Base-by-base conservation (phyloP, 2,329 filamentous ascomycete genomes). In the Salinomyces thailandicus region DNA sequence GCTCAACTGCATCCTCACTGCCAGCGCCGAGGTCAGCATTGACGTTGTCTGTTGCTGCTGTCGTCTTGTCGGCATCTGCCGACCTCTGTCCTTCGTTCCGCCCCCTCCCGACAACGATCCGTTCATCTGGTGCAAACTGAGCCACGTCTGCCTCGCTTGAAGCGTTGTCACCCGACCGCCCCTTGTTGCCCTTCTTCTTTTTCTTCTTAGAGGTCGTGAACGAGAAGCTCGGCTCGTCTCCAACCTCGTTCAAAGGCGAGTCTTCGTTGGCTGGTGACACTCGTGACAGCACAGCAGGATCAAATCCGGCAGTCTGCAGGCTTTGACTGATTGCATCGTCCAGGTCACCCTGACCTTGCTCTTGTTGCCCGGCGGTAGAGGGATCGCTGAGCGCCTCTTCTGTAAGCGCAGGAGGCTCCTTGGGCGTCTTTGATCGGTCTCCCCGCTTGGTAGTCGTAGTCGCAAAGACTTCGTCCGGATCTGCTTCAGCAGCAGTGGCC, bases 121-220 rank as follows among this genome's bases (percentile, higher is more conserved):
- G 9, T n/a, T 26, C 22, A 9, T 26, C 22, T 8, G 22, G 22
- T 26, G 22, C 22, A 26, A n/a, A 9, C 22, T 26, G 22, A n/a
- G n/a, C n/a, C n/a, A n/a, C n/a, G n/a, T n/a, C n/a, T 24, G 20
- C 7, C 20, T 24, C 7, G 20, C 7, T 7, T 24, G 7, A 44
- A 17, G 39, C 34, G 12, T 55, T 54, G 34, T 52, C 54, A 14
- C 45, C 46, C 36, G 32, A 12, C 52, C 67, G 68, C 6, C 54
- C 51, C 42, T 67, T 67, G 55, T 64, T 69, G 20, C 51, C 53
- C 50, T 66, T 68, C 47, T 64, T 68, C 27, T 60, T 60, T 60
- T 18, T 35, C 6, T 32, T 36, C 9, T 26, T 26, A 35, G 58
- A 59, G 32, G 58, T 54, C 38, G 58, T 46, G 48, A 59, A 43